A percentile compares a stretch with the other conserved stretches of the same genome.
Evolutionary conservation across 2,329 filamentous ascomycete species (phyloP).

Genomic region (Apiospora marii): DNA sequence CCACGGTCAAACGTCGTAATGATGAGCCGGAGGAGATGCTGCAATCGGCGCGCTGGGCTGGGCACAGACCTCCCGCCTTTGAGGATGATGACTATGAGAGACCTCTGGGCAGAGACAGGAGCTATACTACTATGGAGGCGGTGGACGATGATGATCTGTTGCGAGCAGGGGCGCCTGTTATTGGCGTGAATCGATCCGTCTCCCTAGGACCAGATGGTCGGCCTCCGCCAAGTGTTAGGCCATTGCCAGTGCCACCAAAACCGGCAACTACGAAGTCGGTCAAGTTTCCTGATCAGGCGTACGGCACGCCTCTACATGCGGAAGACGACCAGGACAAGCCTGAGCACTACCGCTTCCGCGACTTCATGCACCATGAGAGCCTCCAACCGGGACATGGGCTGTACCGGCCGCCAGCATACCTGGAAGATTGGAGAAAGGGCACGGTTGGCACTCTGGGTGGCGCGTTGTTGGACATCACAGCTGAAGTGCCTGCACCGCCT

Average conservation of each 20-base stretch:
- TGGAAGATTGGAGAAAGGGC: slow-evolving; percentile 78
- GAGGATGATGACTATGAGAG: slow-evolving; percentile 32
- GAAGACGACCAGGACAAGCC: slow-evolving; percentile 36
- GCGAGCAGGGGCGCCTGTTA: slow-evolving; percentile 35
- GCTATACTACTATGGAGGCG: slow-evolving; percentile 31
- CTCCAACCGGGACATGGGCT: slow-evolving; percentile 59
- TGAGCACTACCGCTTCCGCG: slow-evolving; percentile 35
- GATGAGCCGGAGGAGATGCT: slow-evolving; percentile 24
- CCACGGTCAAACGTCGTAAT: slow-evolving; percentile 26
- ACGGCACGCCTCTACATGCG: slow-evolving; percentile 30
- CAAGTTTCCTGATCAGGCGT: slow-evolving; percentile 40
- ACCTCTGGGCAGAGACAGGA: slow-evolving; percentile 37
- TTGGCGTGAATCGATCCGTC: slow-evolving; percentile 36
- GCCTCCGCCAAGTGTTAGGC: background rate
- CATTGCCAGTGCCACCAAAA: slow-evolving; percentile 12
- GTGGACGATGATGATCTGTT: slow-evolving; percentile 35
- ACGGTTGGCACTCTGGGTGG: slow-evolving; percentile 68
- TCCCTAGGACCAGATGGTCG: slow-evolving; percentile 32
- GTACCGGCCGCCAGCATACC: slow-evolving; percentile 66
- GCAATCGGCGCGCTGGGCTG: background rate
- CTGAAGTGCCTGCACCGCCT: slow-evolving; percentile 42
- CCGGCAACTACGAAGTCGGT: slow-evolving; percentile 38
- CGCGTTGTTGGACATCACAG: slow-evolving; percentile 65
- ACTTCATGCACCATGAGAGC: slow-evolving; percentile 39
- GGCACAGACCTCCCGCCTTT: background rate